phyloP scores from a whole-genome alignment of 768 basidiomycete genomes.

The Rhodotorula taiwanensis region DNA sequence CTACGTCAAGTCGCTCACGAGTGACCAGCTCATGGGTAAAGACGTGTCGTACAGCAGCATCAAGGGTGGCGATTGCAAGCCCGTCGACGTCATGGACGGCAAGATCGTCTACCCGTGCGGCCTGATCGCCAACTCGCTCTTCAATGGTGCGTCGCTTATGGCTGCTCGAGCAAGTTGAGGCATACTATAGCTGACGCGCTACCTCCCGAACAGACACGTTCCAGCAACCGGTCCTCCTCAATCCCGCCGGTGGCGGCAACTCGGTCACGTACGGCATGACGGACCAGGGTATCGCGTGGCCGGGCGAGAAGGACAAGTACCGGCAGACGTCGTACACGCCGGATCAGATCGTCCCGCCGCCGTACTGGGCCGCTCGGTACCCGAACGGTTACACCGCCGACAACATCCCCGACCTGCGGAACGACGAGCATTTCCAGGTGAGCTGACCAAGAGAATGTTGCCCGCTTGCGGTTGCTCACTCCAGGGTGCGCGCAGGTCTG shows the following conservation, averaged over 20 bases:
- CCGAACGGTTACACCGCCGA: constrained; percentile 64
- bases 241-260: constrained; percentile 50
- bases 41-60: constrained; percentile 49
- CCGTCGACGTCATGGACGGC: constrained; percentile 55
- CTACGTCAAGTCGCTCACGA: constrained; percentile 85
- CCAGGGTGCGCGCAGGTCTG: constrained; percentile 47
- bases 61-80: constrained; percentile 72
- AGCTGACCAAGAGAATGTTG: constrained; percentile 47
- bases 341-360: constrained; percentile 75
- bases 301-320: constrained; percentile 89
- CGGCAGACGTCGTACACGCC: constrained; percentile 58
- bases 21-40: constrained; percentile 75
- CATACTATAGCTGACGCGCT: constrained; percentile 5
- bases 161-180: neutral
- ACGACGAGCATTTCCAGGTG: constrained; percentile 81
- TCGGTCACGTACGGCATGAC: constrained; percentile 64
- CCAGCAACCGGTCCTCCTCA: constrained; percentile 56
- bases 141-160: constrained; percentile 69
- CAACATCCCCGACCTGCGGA: constrained; percentile 60
- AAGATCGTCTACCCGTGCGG: constrained; percentile 87
- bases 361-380: constrained; percentile 74
- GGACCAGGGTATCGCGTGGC: constrained; percentile 82
- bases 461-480: no score
- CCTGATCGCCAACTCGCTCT: constrained; percentile 90
- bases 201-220: constrained; percentile 61